Percentiles rank a stretch among this genome's conserved stretches.
These are phyloP conservation scores for Albugo laibachii DNA, from an alignment of 352 stramenopile species.

Conservation along the genomic window DNA sequence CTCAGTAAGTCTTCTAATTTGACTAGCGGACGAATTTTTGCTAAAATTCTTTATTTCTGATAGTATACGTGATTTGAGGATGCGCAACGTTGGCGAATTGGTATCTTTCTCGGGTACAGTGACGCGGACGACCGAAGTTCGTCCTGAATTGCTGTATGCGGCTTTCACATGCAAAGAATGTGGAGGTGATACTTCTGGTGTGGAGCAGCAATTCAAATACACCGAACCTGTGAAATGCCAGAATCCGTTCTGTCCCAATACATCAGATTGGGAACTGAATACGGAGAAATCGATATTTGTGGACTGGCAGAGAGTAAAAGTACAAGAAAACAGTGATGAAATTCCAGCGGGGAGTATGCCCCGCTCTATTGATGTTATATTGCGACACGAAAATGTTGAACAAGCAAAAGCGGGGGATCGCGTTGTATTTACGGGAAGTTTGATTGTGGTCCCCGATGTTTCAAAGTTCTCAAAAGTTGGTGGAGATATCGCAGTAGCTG, in stretches of 20 bases:
- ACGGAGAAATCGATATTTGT: constrained; percentile 89
- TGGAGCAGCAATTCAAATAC: constrained; percentile 97
- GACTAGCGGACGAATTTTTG: constrained; percentile 1
- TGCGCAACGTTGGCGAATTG: constrained; percentile 85
- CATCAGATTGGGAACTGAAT: constrained; percentile 67
- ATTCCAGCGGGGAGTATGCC: constrained; percentile 97
- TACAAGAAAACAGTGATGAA: constrained; percentile 98
- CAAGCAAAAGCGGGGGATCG: constrained; percentile 90
- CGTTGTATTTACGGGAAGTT: constrained; percentile 85
- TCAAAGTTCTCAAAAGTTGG: constrained; percentile 70
- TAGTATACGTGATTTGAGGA: constrained; percentile 85
- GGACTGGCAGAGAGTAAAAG: constrained; percentile 96
- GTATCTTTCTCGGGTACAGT: constrained; percentile 90
- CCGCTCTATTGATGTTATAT: constrained; percentile 91
- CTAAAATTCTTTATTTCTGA: neutral
- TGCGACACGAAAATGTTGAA: constrained; percentile 96
- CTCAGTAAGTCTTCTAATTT: constrained; percentile 22
- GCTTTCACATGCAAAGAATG: constrained; percentile 93
- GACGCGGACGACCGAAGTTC: constrained; percentile 94
- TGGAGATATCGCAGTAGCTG: constrained; percentile 45
- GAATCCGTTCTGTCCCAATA: constrained; percentile 91
- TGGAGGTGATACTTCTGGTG: constrained; percentile 69
- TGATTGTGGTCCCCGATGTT: constrained; percentile 94
- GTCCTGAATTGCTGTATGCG: constrained; percentile 91
- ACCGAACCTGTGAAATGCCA: constrained; percentile 92